phyloP scores from a whole-genome alignment of 257 asterid genomes.

The Eucommia ulmoides region DNA sequence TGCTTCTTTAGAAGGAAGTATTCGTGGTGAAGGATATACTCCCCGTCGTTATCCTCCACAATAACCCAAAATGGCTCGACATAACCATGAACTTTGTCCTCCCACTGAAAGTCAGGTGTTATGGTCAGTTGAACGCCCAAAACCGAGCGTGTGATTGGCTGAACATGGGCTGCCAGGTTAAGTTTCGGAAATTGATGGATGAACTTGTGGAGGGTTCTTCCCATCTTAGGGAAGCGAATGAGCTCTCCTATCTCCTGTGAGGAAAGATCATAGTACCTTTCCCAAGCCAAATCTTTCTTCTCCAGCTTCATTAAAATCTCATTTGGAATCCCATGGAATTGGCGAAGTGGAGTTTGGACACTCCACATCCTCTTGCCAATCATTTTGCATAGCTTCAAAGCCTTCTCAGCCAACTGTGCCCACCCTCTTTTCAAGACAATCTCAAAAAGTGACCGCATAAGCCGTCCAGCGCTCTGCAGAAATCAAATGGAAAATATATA shows the following conservation, averaged over 20 bases:
- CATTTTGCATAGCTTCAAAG: conserved; percentile 49
- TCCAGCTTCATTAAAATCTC: conserved; percentile 46
- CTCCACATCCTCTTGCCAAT: conserved; percentile 54
- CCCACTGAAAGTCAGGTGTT: conserved; percentile 56
- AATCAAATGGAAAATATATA: background rate
- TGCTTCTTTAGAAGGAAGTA: conserved; percentile 46
- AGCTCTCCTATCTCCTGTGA: conserved; percentile 55
- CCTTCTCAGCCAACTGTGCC: conserved; percentile 57
- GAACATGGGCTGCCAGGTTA: conserved; percentile 43
- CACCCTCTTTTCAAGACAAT: conserved; percentile 50
- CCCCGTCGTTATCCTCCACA: conserved; percentile 54
- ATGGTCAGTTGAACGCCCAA: conserved; percentile 39
- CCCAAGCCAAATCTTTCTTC: conserved; percentile 60
- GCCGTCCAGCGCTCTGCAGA: conserved; percentile 54
- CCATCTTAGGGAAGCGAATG: conserved; percentile 40
- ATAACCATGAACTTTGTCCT: conserved; percentile 43
- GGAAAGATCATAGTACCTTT: conserved; percentile 45
- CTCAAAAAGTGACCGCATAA: conserved; percentile 54
- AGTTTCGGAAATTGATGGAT: conserved; percentile 48
- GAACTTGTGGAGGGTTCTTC: conserved; percentile 40
- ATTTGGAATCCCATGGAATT: conserved; percentile 44
- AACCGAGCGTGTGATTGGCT: conserved; percentile 49
- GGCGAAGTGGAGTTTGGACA: conserved; percentile 58
- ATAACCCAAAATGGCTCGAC: conserved; percentile 55
- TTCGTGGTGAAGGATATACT: conserved; percentile 42